Conservation (phyloP, 164 flowering plant species). For the Warburgia ugandensis region DNA sequence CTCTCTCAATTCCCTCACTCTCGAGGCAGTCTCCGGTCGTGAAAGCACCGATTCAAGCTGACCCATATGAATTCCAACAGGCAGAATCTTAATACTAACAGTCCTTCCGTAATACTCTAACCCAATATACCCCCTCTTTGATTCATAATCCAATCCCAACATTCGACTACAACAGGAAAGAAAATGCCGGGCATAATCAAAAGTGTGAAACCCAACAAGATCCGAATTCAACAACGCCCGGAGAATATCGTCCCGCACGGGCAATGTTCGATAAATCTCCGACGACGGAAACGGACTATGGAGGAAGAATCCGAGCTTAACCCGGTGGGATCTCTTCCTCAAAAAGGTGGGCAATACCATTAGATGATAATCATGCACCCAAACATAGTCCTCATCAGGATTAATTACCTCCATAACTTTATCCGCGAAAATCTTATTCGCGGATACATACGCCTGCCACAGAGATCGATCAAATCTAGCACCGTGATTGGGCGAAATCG, state of each 20-base stretch:
- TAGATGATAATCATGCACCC: conserved; percentile 16
- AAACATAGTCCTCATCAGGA: conserved; percentile 15
- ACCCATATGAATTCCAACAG: conserved; percentile 15
- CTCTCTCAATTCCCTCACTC: conserved; percentile 8
- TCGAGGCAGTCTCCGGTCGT: not conserved
- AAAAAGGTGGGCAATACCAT: conserved; percentile 16
- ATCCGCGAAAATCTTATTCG: conserved; percentile 15
- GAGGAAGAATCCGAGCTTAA: conserved; percentile 17
- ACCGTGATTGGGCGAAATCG: conserved; percentile 9
- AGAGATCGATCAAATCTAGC: conserved; percentile 9
- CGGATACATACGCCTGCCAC: conserved; percentile 18
- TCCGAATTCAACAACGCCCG: conserved; percentile 12
- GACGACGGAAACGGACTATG: conserved; percentile 16
- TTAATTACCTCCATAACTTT: conserved; percentile 19
- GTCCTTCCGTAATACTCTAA: conserved; percentile 14
- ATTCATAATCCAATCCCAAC: conserved; percentile 17
- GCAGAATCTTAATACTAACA: conserved; percentile 17
- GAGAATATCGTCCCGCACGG: conserved; percentile 18
- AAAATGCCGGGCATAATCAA: conserved; percentile 18
- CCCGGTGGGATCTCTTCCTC: conserved; percentile 11
- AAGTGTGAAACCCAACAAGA: conserved; percentile 16
- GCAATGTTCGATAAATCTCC: conserved; percentile 16
- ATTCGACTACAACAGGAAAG: conserved; percentile 15
- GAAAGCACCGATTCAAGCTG: conserved; percentile 11
- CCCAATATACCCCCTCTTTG: conserved; percentile 18